Conservation (phyloP, 2,329 filamentous ascomycete genomes). For the Ceratocystis alfenasii region DNA sequence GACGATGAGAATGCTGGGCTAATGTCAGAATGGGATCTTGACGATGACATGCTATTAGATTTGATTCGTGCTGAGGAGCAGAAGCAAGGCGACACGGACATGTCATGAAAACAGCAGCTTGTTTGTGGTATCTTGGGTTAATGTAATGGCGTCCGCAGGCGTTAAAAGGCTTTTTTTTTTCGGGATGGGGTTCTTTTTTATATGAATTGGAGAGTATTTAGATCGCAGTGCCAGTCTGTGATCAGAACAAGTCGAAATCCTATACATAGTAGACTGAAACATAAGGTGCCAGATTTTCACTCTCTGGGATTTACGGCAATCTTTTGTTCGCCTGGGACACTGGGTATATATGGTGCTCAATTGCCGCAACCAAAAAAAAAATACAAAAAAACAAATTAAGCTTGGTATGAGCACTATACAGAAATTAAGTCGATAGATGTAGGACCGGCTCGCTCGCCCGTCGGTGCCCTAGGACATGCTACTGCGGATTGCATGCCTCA, state of each 20-base stretch:
- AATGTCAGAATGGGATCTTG: conserved; percentile 22
- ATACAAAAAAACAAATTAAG: background rate
- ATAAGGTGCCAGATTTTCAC: background rate
- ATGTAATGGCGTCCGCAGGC: background rate
- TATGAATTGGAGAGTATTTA: background rate
- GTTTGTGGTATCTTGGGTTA: background rate
- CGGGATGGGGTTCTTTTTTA: background rate
- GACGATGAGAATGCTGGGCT: background rate
- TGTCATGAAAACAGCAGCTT: conserved; percentile 10
- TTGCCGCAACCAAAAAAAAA: background rate
- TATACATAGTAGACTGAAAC: background rate
- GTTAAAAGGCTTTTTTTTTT: background rate
- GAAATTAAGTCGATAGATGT: background rate
- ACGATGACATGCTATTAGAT: conserved; percentile 34
- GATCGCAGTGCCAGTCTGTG: conserved; percentile 4
- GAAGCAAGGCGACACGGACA: conserved; percentile 24
- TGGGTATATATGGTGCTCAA: background rate
- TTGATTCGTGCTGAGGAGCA: conserved; percentile 39
- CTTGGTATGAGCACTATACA: background rate
- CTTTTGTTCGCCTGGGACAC: background rate
- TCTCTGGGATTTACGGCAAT: background rate
- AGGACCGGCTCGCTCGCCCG: background rate
- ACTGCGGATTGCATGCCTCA: conserved; percentile 48
- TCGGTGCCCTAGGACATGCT: conserved; percentile 25
- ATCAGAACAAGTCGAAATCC: background rate